Percentiles rank a stretch among this genome's conserved stretches.
Evolutionary conservation across 1,284 basidiomycete genomes (phyloP).

Genomic region (Golubevia pallescens): DNA sequence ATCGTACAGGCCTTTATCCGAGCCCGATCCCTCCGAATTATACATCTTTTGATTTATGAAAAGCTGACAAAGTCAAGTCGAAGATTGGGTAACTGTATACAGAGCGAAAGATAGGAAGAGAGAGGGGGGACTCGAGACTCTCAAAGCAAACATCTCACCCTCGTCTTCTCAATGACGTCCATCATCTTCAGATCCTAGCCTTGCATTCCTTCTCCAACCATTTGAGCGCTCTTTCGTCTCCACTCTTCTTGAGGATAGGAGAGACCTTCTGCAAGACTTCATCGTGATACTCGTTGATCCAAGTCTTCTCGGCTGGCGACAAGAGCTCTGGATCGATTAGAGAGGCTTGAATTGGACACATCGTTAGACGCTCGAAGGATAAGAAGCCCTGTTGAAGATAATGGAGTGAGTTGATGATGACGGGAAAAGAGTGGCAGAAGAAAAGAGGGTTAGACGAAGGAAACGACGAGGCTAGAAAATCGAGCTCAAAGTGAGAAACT

Average conservation of each 20-base stretch:
- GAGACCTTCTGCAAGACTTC: slow-evolving; percentile 79
- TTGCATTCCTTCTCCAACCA: slow-evolving; percentile 77
- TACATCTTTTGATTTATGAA: no score
- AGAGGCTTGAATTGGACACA: slow-evolving; percentile 82
- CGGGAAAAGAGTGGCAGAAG: no score
- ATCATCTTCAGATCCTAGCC: not conserved
- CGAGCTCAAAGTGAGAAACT: not conserved
- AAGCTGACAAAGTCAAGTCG: no score
- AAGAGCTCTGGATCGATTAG: slow-evolving; percentile 77
- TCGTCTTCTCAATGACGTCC: no score
- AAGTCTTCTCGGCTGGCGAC: slow-evolving; percentile 73
- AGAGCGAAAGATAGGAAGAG: no score
- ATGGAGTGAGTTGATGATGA: slow-evolving; percentile 18
- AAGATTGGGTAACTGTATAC: no score
- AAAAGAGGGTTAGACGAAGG: not conserved
- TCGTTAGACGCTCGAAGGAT: slow-evolving; percentile 81
- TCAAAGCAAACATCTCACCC: no score
- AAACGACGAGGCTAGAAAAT: not conserved
- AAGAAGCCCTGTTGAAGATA: slow-evolving; percentile 65
- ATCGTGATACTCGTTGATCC: slow-evolving; percentile 85
- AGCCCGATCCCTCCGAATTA: no score
- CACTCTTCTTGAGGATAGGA: slow-evolving; percentile 73
- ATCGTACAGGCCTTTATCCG: no score
- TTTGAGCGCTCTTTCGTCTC: slow-evolving; percentile 74
- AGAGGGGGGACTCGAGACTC: no score